These are phyloP conservation scores for Halophytophthora batemanensis DNA, from an alignment of 352 stramenopile genomes.

Conservation along the genomic window DNA sequence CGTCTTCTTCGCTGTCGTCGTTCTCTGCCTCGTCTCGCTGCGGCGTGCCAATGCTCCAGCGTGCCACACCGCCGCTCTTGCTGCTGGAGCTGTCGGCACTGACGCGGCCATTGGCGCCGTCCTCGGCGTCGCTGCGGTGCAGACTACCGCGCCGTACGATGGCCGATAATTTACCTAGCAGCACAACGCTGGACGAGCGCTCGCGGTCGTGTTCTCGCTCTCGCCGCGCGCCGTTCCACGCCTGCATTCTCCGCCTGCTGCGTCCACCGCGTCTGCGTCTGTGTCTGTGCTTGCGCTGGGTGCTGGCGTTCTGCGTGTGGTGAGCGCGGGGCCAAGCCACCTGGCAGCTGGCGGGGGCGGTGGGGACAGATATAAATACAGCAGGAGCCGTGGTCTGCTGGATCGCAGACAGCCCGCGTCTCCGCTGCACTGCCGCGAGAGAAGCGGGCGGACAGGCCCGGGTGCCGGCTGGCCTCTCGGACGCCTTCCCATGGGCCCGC, in stretches of 20 bases:
- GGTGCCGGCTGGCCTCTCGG: neutral
- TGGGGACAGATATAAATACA: too few relatives aligned
- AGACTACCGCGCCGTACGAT: constrained; percentile 46
- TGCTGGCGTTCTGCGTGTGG: neutral
- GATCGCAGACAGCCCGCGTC: too few relatives aligned
- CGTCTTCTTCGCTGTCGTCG: neutral
- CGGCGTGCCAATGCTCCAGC: constrained; percentile 1
- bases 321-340: too few relatives aligned
- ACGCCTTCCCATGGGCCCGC: too few relatives aligned
- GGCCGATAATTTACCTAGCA: constrained; percentile 46
- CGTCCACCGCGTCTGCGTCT: neutral
- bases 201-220: constrained; percentile 11
- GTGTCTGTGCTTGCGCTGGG: neutral
- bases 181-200: constrained; percentile 39
- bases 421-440: neutral
- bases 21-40: constrained; percentile 12
- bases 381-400: too few relatives aligned
- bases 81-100: constrained; percentile 16
- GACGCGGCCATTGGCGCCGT: constrained; percentile 20
- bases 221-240: constrained; percentile 25
- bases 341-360: too few relatives aligned
- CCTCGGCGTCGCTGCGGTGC: constrained; percentile 15
- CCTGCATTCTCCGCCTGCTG: constrained; percentile 23
- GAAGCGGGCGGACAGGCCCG: neutral
- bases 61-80: constrained; percentile 4